Conservation (phyloP, 352 stramenopile genomes). For the Pythium phragmitis region DNA sequence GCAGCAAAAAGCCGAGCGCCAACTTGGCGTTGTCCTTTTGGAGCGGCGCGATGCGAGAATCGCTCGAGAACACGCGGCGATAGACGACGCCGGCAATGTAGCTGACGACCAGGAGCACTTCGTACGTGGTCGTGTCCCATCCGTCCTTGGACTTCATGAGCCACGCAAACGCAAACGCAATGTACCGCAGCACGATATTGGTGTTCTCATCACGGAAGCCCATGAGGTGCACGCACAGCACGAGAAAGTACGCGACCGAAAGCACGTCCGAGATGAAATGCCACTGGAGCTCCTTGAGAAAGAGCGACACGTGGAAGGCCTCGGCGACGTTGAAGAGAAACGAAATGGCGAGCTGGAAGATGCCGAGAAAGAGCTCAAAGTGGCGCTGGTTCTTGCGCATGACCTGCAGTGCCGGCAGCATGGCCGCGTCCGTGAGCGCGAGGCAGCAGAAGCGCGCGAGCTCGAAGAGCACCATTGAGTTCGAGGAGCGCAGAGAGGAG, state of each 20-base stretch:
- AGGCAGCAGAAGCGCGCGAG: conserved; percentile 68
- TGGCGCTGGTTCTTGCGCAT: conserved; percentile 84
- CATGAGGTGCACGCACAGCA: conserved; percentile 86
- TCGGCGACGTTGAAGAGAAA: conserved; percentile 86
- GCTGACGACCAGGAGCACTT: conserved; percentile 56
- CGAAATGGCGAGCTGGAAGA: conserved; percentile 76
- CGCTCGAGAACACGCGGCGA: conserved; percentile 44
- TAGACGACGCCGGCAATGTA: conserved; percentile 63
- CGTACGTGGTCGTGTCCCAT: conserved; percentile 71
- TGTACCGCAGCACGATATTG: conserved; percentile 85
- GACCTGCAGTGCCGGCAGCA: conserved; percentile 72
- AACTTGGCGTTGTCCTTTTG: conserved; percentile 54
- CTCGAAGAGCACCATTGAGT: conserved; percentile 28
- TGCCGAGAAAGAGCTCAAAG: conserved; percentile 89
- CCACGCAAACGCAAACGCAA: conserved; percentile 80
- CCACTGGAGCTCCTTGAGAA: conserved; percentile 75
- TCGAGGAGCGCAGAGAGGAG: no score
- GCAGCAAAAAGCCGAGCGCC: conserved; percentile 43
- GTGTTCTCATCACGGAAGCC: conserved; percentile 75
- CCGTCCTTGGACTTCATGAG: conserved; percentile 86
- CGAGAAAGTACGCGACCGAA: conserved; percentile 81
- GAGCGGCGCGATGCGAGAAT: conserved; percentile 50
- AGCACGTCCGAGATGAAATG: conserved; percentile 88
- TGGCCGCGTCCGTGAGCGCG: conserved; percentile 67
- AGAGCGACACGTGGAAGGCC: conserved; percentile 60